Base-by-base conservation (phyloP, 352 stramenopile species). In the Phytophthora podocarpi region DNA sequence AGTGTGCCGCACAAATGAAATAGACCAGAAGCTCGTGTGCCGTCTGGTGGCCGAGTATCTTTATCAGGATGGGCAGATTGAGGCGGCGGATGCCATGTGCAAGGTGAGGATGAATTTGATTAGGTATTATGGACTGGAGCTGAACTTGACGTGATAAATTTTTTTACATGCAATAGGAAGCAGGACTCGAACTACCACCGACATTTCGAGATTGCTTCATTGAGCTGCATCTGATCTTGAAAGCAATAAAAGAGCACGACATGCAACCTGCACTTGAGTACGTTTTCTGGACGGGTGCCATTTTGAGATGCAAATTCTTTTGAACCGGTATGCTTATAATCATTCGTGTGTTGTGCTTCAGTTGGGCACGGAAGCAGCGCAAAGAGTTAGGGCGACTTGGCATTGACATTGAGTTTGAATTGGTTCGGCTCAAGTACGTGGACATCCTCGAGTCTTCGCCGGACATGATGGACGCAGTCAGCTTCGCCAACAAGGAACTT, bases 371-470 rank as follows among this genome's bases (percentile, higher is more conserved):
- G 24, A 62, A 72, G 49, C 66, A 91, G 28, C 81, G 78, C 16
- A 70, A 81, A 1, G 72, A 88, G 21, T 62, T 93, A 31, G 60
- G 59, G 18, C 55, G 46, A 21, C 67, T 90, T 16, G 59, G 78
- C 16, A 80, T 91, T 36, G 78, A 91, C 46, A 80, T 96, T 21
- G 86, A 95, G 59, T 96, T 95, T 61, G 78, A 94, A 50, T 64
- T 96, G 4, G 75, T 91, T n/a, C 77, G 85, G 1, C 72, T 95
- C 40, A 86, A 92, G 53, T 96, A 93, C 54, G 69, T 96, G 20
- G 78, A 91, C 27, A 65, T 89, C 15, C 71, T 93, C 20, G 80
- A 91, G 48, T 80, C 51, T 21, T 90, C 80, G 15, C 62, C 76
- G 10, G 70, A 90, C 15, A 81, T 87, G 18, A 79, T 91, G 67